phyloP scores from a whole-genome alignment of 257 asterid genomes.

The Rhazya stricta region DNA sequence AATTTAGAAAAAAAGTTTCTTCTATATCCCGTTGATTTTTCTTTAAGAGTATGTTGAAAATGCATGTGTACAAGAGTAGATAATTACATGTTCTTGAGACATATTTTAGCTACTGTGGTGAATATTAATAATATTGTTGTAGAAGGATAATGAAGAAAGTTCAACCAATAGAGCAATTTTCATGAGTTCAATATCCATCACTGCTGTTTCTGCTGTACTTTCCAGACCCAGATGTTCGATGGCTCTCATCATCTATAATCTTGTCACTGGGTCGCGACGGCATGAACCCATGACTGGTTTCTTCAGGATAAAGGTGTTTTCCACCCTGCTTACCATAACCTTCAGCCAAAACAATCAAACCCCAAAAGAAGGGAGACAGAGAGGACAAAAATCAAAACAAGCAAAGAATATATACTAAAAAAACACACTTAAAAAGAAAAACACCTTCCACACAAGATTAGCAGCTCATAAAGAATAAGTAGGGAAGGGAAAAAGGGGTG shows the following conservation, averaged over 20 bases:
- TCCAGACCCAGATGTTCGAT: slow-evolving; percentile 53
- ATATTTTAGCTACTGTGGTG: not conserved
- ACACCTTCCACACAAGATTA: not conserved
- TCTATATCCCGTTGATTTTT: not conserved
- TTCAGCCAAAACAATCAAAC: slow-evolving; percentile 47
- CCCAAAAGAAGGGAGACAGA: slow-evolving; percentile 23
- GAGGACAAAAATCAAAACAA: slow-evolving; percentile 26
- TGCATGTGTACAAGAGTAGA: not conserved
- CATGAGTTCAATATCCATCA: not conserved
- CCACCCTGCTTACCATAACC: slow-evolving; percentile 99
- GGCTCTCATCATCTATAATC: slow-evolving; percentile 57
- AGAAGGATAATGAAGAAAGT: not conserved
- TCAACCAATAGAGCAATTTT: not conserved
- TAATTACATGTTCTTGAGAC: not conserved
- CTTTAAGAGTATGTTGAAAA: not conserved
- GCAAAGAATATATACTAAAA: slow-evolving; percentile 19
- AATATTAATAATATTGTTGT: not conserved
- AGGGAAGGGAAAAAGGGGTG: not conserved
- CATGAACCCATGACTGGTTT: slow-evolving; percentile 53
- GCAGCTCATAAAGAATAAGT: no score
- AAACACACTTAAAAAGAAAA: not conserved
- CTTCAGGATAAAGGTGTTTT: slow-evolving; percentile 70
- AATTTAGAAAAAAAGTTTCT: not conserved
- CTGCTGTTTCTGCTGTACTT: slow-evolving; percentile 43
- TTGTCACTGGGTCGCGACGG: slow-evolving; percentile 68